Evolutionary conservation across 1,139 yeast genomes (phyloP).

Genomic region (Saccharomyces pastorianus): DNA sequence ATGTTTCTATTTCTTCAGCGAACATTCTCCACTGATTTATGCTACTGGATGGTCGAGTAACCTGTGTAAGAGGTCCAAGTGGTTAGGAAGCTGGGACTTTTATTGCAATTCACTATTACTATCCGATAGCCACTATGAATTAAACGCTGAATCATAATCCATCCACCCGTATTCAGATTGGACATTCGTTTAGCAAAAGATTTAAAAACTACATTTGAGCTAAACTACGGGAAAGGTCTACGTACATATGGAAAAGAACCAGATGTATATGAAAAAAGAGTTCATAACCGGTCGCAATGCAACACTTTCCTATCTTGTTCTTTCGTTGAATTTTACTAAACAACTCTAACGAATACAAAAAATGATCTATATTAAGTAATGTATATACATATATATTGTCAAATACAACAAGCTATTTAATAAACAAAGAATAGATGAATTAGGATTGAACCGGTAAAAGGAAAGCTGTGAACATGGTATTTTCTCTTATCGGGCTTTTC

Average conservation of each 20-base stretch:
- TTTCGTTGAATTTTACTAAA: not conserved
- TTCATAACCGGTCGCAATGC: not conserved
- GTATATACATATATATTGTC: not conserved
- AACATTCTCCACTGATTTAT: slow-evolving; percentile 68
- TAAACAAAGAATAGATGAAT: not conserved
- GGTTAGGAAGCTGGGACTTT: slow-evolving; percentile 72
- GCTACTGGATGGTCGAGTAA: slow-evolving; percentile 75
- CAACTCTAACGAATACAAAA: not conserved
- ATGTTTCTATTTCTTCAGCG: slow-evolving; percentile 49
- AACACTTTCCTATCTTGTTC: not conserved
- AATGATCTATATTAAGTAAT: not conserved
- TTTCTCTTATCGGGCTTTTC: not conserved
- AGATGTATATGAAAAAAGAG: not conserved
- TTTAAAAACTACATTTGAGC: not conserved
- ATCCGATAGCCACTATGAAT: slow-evolving; percentile 21
- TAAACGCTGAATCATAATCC: not conserved
- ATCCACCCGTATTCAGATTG: not conserved
- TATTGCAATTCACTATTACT: slow-evolving; percentile 50
- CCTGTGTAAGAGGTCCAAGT: slow-evolving; percentile 55
- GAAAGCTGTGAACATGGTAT: not conserved
- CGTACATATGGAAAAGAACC: not conserved
- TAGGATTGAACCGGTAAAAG: not conserved
- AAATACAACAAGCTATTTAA: not conserved
- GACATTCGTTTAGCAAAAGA: not conserved
- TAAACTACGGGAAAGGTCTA: not conserved